Base-by-base conservation (phyloP, 2,329 filamentous ascomycete genomes). In the Fusarium zealandicum region DNA sequence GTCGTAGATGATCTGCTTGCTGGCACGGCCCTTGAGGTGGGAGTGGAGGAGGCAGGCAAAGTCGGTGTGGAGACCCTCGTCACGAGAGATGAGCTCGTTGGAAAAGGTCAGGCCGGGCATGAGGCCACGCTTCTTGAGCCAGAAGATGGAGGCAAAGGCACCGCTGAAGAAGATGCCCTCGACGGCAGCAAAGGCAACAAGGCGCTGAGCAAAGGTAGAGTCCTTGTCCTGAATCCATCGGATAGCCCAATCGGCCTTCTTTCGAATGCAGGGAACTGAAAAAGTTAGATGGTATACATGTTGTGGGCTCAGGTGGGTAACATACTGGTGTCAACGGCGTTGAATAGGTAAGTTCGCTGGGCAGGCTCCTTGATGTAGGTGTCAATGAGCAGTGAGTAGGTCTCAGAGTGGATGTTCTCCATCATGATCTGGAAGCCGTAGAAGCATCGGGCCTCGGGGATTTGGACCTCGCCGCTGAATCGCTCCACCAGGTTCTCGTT, bases 371-470 rank as follows among this genome's bases (percentile, higher is more conserved):
- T 97, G 80, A 99, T 96, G 78, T 99, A 99, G 60, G 93, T 97
- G 76, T 99, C 95, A 75, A 99, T 99, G 73, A 99, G 88, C 30
- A 99, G 88, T 16, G 93, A 98, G 85, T 99, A 99, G 48, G 95
- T 99, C 82, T 99, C 95, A 13, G 95, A 97, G 85, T 99, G 95
- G 71, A 99, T 96, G 81, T 99, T 99, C 84, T 99, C 95, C 91
- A 99, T 98, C 95, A 99, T 99, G 82, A 98, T 98, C 82, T 99
- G 95, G 86, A 99, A 99, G 63, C 95, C 95, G 77, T 99, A 99
- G 85, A 99, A 99, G 87, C 95, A 99, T 71, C 95, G 92, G 63
- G 95, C 95, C 80, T 99, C 95, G 10, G 95, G 93, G 54, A 98
- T 88, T 80, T 99, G 95, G 25, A 99, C 93, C 79, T 99, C 95